These are phyloP conservation scores for Fusarium sp. DNA, from an alignment of 2,329 filamentous ascomycete genomes.

Conservation along the genomic window DNA sequence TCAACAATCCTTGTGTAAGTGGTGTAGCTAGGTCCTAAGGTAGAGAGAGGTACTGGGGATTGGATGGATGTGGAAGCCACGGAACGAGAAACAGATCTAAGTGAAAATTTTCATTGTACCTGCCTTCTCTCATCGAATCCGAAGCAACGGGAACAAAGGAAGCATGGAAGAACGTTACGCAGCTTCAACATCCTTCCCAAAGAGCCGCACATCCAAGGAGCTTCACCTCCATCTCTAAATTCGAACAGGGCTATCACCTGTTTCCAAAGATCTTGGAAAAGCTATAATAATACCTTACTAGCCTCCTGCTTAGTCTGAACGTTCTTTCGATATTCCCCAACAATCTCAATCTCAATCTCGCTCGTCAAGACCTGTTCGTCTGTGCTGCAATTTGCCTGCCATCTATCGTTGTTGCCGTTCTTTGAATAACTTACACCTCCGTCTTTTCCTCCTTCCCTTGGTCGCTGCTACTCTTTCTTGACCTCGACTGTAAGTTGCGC, in stretches of 20 bases:
- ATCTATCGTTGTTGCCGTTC: background rate
- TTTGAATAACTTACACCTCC: background rate
- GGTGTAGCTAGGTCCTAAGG: conserved; percentile 4
- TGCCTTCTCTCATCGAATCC: conserved; percentile 1
- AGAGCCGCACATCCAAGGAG: conserved; percentile 12
- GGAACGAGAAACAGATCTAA: conserved; percentile 4
- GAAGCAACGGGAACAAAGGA: background rate
- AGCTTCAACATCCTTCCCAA: background rate
- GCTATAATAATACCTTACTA: conserved; percentile 21
- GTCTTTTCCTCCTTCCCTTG: background rate
- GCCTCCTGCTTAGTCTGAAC: conserved; percentile 15
- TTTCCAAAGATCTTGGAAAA: conserved; percentile 1
- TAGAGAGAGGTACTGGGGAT: background rate
- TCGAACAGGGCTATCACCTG: conserved; percentile 1
- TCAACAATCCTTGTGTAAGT: conserved; percentile 19
- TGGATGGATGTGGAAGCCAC: background rate
- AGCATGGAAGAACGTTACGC: background rate
- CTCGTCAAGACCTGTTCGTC: conserved; percentile 1
- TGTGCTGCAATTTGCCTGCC: conserved; percentile 17
- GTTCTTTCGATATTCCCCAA: conserved; percentile 2
- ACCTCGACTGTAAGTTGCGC: conserved; percentile 15
- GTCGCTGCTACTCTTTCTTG: background rate
- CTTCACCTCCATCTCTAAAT: conserved; percentile 1
- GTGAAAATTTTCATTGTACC: background rate
- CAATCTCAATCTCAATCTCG: conserved; percentile 8